Evolutionary conservation across 1,139 yeast species (phyloP).

Genomic region (Scheffersomyces segobiensis): DNA sequence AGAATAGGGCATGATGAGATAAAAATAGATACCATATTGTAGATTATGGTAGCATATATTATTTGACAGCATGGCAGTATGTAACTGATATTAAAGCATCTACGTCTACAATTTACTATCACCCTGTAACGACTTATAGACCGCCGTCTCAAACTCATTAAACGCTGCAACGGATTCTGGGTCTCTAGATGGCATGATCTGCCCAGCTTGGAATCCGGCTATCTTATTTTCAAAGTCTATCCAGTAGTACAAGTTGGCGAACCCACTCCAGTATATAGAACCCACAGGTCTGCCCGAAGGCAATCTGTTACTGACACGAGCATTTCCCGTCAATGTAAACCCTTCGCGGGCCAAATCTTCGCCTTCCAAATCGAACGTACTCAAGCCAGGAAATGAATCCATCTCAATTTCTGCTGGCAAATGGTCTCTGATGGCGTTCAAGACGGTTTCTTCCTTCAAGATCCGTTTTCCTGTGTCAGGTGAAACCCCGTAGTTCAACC

Average conservation of each 20-base stretch:
- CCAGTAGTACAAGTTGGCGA: conserved; percentile 50
- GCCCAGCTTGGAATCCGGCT: conserved; percentile 46
- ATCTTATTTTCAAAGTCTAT: conserved; percentile 41
- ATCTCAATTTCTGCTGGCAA: conserved; percentile 27
- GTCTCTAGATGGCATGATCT: conserved; percentile 33
- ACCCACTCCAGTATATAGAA: conserved; percentile 46
- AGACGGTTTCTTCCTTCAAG: conserved; percentile 30
- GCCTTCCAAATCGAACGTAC: conserved; percentile 1
- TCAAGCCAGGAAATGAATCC: conserved; percentile 7
- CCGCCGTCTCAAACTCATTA: conserved; percentile 9
- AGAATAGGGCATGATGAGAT: no score
- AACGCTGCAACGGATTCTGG: conserved; percentile 2
- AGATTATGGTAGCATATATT: not conserved
- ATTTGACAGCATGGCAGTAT: not conserved
- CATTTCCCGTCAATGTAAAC: conserved; percentile 16
- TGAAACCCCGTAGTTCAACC: conserved; percentile 45
- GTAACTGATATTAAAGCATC: not conserved
- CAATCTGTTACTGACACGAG: conserved; percentile 17
- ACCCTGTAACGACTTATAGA: conserved; percentile 8
- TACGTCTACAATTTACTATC: conserved; percentile 2
- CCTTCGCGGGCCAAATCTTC: conserved; percentile 9
- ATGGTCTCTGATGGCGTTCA: conserved; percentile 35
- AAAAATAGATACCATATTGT: no score
- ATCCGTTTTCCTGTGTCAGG: conserved; percentile 38
- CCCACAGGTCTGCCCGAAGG: conserved; percentile 45